Conservation (phyloP, 495 filamentous ascomycete species). For the Parachaetomium inaequale region DNA sequence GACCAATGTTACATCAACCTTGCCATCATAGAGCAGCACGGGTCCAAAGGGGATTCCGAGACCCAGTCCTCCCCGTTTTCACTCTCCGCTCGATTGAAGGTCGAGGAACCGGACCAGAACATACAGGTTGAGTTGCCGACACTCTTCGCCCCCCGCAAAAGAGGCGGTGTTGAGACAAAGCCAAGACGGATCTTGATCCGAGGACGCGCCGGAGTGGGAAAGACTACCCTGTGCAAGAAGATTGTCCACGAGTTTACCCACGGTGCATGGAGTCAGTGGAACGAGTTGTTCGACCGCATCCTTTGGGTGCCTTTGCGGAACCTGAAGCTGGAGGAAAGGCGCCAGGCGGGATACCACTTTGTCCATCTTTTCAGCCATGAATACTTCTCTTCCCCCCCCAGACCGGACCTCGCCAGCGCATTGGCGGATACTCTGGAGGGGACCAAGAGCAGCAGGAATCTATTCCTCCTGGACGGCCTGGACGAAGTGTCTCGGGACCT, state of each 20-base stretch:
- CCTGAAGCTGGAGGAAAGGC: slow-evolving; percentile 26
- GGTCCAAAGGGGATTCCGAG: slow-evolving; percentile 9
- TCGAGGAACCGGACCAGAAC: slow-evolving; percentile 21
- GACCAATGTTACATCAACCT: slow-evolving; percentile 39
- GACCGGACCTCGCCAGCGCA: slow-evolving; percentile 19
- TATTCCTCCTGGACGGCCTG: slow-evolving; percentile 43
- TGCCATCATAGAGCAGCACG: slow-evolving; percentile 25
- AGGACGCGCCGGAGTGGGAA: slow-evolving; percentile 43
- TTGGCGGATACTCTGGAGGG: slow-evolving; percentile 14
- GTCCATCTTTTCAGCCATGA: slow-evolving; percentile 28
- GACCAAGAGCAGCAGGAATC: slow-evolving; percentile 21
- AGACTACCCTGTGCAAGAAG: slow-evolving; percentile 49
- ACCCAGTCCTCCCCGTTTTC: slow-evolving; percentile 29
- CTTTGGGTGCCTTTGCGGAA: slow-evolving; percentile 40
- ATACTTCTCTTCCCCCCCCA: slow-evolving; percentile 22
- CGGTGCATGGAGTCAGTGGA: slow-evolving; percentile 24
- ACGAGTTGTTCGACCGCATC: slow-evolving; percentile 33
- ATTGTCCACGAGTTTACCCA: slow-evolving; percentile 34
- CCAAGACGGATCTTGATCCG: slow-evolving; percentile 40
- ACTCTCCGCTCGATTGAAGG: slow-evolving; percentile 28
- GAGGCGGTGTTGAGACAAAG: slow-evolving; percentile 16
- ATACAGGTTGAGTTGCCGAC: slow-evolving; percentile 25
- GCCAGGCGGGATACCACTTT: slow-evolving; percentile 17
- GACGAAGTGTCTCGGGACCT: slow-evolving; percentile 41
- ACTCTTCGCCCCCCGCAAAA: slow-evolving; percentile 31